These are phyloP conservation scores for Fusarium tuaranense DNA, from an alignment of 2,329 filamentous ascomycete species.

Conservation along the genomic window DNA sequence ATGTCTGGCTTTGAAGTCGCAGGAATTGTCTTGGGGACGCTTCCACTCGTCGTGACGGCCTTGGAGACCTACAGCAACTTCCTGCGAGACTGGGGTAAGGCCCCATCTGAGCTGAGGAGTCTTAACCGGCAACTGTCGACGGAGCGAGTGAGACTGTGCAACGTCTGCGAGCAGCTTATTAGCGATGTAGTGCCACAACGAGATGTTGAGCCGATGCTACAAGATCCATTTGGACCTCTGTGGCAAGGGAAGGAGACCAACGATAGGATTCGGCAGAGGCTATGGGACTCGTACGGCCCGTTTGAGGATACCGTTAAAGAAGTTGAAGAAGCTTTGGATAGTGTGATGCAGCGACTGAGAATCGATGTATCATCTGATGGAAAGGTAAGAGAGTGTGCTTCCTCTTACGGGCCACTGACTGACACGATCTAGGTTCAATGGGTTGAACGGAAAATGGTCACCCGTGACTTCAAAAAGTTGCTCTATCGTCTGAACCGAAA, in stretches of 20 bases:
- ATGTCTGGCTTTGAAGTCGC: slow-evolving; percentile 43
- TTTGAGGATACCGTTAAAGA: slow-evolving; percentile 43
- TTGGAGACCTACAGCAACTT: slow-evolving; percentile 38
- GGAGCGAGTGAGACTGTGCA: slow-evolving; percentile 43
- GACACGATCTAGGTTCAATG: neutral
- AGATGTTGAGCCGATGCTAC: slow-evolving; percentile 46
- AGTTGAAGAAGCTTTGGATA: slow-evolving; percentile 36
- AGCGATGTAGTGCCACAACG: slow-evolving; percentile 34
- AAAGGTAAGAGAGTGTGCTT: neutral
- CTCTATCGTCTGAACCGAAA: slow-evolving; percentile 13
- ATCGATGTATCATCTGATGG: slow-evolving; percentile 4
- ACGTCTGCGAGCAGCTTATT: slow-evolving; percentile 48
- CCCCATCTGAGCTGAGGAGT: slow-evolving; percentile 36
- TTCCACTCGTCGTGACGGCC: slow-evolving; percentile 28
- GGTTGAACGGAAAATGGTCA: neutral
- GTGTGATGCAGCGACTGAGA: slow-evolving; percentile 23
- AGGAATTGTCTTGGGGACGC: slow-evolving; percentile 37
- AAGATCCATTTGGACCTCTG: slow-evolving; percentile 40
- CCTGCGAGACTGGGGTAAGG: slow-evolving; percentile 30
- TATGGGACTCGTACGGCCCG: slow-evolving; percentile 34
- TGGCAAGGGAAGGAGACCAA: slow-evolving; percentile 41
- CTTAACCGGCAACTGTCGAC: slow-evolving; percentile 41
- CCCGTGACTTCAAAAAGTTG: slow-evolving; percentile 13
- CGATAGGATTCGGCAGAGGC: slow-evolving; percentile 33
- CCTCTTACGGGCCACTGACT: accelerated